Evolutionary conservation across 2,329 filamentous ascomycete species (phyloP), one percentile per base, ranked within the genome.

Genomic region (Colletotrichum cuscutae): DNA sequence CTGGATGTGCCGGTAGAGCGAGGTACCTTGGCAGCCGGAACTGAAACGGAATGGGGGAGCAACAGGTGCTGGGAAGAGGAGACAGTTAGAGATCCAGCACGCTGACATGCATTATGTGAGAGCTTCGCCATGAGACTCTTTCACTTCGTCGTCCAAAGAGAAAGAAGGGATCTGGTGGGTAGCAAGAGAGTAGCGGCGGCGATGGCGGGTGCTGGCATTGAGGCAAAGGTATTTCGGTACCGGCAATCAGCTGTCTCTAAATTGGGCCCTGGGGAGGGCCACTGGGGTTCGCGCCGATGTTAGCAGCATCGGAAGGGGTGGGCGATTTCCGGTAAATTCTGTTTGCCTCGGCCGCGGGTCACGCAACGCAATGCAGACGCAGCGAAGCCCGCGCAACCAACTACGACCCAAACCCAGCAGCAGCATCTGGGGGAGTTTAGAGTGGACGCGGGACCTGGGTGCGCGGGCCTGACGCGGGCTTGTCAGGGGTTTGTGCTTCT

Each of bases 261-360:
- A 19, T 24, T 63, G 19, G 30, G n/a, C 37, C 37, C 13, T 49
- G 26, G 24, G 59, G 49, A 26, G 11, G 62, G 49, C 46, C 28
- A 28, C 11, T 22, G 22, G 42, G 56, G 65, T 64, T 64, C 59
- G 65, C 65, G 59, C 70, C 59, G 59, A 67, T 67, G 32, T 71
- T 67, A 56, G 62, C 46, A 57, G 24, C 56, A 57, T 32, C 26
- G 22, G 59, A 24, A 62, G 59, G n/a, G 22, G 42, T 32, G 32
- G 28, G 61, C 54, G 52, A 58, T 60, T 64, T 68, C 69, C 69
- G 64, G 58, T 52, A 65, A 71, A 65, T 60, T 19, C 24, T 52
- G n/a, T 72, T 62, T 73, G 71, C 71, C 71, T 73, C 71, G 71
- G 71, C 66, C 71, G 46, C 22, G 53, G 54, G 68, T 71, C 64